phyloP scores from a whole-genome alignment of 441 rosid genomes.

The Populus hybrid region DNA sequence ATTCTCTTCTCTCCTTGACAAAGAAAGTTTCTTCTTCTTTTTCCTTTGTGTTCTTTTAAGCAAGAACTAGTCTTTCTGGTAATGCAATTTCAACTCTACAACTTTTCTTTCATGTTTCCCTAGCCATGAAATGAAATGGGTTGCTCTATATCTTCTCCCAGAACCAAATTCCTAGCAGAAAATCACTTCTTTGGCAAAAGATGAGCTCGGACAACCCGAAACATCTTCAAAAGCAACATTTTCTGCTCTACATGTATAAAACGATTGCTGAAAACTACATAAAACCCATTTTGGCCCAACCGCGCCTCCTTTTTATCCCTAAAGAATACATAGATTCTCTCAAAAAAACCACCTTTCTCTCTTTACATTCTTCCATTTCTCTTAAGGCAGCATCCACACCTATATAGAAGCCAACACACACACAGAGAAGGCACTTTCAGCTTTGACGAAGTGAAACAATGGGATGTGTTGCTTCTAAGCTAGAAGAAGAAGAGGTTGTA shows the following conservation, averaged over 20 bases:
- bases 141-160: background rate
- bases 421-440: background rate
- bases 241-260: conserved; percentile 4
- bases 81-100: background rate
- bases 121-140: background rate
- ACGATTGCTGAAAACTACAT: conserved; percentile 7
- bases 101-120: background rate
- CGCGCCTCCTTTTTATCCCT: conserved; percentile 24
- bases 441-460: conserved; percentile 24
- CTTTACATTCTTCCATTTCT: conserved; percentile 11
- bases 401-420: conserved; percentile 13
- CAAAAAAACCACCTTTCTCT: conserved; percentile 25
- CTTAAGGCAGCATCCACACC: conserved; percentile 22
- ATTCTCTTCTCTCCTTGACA: background rate
- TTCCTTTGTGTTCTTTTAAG: background rate
- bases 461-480: conserved; percentile 92
- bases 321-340: conserved; percentile 27
- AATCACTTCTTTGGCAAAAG: conserved; percentile 4
- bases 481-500: conserved; percentile 80
- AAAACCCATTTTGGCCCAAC: conserved; percentile 20
- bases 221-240: conserved; percentile 18
- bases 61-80: background rate
- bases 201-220: conserved; percentile 20
- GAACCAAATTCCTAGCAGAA: conserved; percentile 1
- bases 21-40: background rate